Percentiles rank a stretch among this genome's conserved stretches.
These are phyloP conservation scores for Pleurotus djamor DNA, from an alignment of 768 basidiomycete species.

Conservation along the genomic window DNA sequence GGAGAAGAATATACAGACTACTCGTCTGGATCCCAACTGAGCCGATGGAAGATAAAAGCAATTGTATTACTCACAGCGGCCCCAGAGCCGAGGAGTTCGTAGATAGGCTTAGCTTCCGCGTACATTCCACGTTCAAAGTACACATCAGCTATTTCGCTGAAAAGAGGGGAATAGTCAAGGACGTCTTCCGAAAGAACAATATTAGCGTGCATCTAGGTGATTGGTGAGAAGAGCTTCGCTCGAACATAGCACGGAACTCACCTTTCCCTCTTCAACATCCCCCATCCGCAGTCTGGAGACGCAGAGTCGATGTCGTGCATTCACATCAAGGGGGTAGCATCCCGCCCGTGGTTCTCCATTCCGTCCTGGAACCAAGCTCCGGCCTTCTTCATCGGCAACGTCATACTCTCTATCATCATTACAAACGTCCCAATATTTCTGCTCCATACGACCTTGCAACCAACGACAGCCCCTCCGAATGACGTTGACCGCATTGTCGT, in stretches of 20 bases:
- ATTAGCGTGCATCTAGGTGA: constrained; percentile 67
- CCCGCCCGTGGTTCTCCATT: constrained; percentile 52
- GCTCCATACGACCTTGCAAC: constrained; percentile 80
- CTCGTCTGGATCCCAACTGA: constrained; percentile 52
- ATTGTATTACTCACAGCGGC: constrained; percentile 51
- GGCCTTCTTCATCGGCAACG: constrained; percentile 27
- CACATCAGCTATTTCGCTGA: constrained; percentile 83
- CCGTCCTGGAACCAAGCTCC: constrained; percentile 23
- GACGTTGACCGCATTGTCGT: constrained; percentile 63
- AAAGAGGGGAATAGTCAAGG: constrained; percentile 73
- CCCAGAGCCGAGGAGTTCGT: constrained; percentile 73
- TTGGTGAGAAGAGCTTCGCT: neutral
- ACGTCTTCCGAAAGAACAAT: constrained; percentile 72
- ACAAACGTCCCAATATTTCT: constrained; percentile 77
- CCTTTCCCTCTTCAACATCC: constrained; percentile 79
- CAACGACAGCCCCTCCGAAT: constrained; percentile 82
- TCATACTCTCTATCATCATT: constrained; percentile 93
- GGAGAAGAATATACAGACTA: constrained; percentile 65
- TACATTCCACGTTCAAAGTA: constrained; percentile 77
- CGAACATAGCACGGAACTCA: constrained; percentile 26
- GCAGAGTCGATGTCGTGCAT: constrained; percentile 81
- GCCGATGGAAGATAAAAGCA: neutral
- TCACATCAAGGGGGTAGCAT: constrained; percentile 64
- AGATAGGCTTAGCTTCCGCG: constrained; percentile 77
- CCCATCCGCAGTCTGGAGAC: constrained; percentile 81